phyloP scores from a whole-genome alignment of 345 rosid genomes.

The Adansonia digitata region DNA sequence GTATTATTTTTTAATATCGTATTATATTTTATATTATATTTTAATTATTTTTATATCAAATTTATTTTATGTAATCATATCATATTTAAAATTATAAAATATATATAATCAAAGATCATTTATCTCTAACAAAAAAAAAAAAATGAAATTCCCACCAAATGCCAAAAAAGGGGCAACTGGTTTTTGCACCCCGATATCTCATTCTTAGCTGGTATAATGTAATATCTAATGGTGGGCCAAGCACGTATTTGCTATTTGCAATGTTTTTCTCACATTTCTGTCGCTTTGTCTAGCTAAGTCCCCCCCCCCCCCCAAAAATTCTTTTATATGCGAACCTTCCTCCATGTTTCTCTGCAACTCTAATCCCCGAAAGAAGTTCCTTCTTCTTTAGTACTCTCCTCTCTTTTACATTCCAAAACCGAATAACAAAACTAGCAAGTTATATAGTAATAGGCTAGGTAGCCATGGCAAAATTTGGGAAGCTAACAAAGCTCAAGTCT shows the following conservation, averaged over 20 bases:
- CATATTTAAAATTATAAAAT: no score
- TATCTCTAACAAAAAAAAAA: neutral
- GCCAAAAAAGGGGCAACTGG: conserved; percentile 24
- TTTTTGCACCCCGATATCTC: conserved; percentile 25
- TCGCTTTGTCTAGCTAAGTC: neutral
- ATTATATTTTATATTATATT: no score
- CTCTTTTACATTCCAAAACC: conserved; percentile 10
- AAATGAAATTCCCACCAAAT: neutral
- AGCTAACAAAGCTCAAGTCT: conserved; percentile 84
- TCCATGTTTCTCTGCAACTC: conserved; percentile 18
- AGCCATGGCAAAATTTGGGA: conserved; percentile 65
- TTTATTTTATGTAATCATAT: no score
- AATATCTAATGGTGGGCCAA: conserved; percentile 57
- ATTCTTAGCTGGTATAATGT: conserved; percentile 51
- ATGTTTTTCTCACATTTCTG: neutral
- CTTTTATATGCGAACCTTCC: conserved; percentile 39
- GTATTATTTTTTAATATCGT: no score
- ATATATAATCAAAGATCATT: no score
- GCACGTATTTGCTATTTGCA: conserved; percentile 2
- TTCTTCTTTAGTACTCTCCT: neutral
- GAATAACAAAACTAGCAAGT: neutral
- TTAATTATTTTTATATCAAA: no score
- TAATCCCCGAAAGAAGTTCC: neutral
- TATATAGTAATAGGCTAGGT: neutral
- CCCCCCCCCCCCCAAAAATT: neutral